Evolutionary conservation across 305 asterid genomes (phyloP), one percentile per base, ranked within the genome.

Genomic region (Solanum hybrid): DNA sequence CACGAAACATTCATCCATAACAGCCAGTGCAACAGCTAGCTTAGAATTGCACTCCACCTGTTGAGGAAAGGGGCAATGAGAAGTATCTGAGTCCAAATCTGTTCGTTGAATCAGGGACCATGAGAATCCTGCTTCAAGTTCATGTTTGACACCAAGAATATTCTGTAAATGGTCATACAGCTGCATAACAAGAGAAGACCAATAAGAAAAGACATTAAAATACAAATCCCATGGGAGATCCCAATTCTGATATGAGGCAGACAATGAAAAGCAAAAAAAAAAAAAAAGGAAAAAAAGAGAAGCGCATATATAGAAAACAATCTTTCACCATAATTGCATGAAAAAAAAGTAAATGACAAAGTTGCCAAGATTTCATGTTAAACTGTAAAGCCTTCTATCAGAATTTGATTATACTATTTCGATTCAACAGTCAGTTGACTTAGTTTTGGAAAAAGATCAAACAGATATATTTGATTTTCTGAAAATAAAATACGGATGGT

Each of bases 131-230:
- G 86, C 91, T 87, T 92, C 93, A 51, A 92, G 91, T 73, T 93
- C 93, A 90, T 93, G 97, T 91, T 94, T 97, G 90, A 95, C 92
- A 89, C 99, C 99, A 92, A 96, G 91, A 89, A 95, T 94, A 93
- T 95, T 98, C 93, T 95, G 98, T 51, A 98, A 91, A 90, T 92
- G 96, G 91, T 94, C 97, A 92, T 95, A 90, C 37, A 96, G 92
- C 99, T 98, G 96, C 71, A 92, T 79, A 91, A 86, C 86, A 91
- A 90, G 89, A 87, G 60, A 79, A 37, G n/a, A 77, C 38, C 60
- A 31, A 84, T 11, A 17, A 84, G 72, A 46, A n/a, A 56, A 84
- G 73, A 46, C 87, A 17, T 51, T 38, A 80, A 84, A 29, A 29
- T 31, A 84, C 75, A 84, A 31, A 29, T 27, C 38, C 38, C 87